These are phyloP conservation scores for Cladosporium halotolerans DNA, from an alignment of 2,329 filamentous ascomycete genomes.

Conservation along the genomic window DNA sequence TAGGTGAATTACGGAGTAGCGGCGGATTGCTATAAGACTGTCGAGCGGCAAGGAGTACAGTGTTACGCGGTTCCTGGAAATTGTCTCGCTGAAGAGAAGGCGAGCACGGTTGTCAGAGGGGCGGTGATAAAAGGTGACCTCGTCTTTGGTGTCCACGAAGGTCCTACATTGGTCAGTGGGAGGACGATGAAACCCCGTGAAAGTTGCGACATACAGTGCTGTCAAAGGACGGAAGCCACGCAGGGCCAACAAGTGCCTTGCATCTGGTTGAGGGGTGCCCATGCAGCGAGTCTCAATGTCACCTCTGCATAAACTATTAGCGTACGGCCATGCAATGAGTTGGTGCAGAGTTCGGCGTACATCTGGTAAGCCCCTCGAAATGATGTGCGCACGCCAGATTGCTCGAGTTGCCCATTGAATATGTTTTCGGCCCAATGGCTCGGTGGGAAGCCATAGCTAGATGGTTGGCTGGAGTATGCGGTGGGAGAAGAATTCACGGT, in stretches of 20 bases:
- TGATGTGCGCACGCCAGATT: not conserved
- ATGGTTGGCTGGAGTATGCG: constrained; percentile 30
- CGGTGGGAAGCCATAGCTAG: constrained; percentile 15
- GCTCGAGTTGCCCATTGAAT: constrained; percentile 32
- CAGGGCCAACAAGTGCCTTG: constrained; percentile 18
- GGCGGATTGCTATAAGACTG: constrained; percentile 37
- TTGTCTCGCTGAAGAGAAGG: constrained; percentile 47
- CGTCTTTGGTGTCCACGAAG: constrained; percentile 42
- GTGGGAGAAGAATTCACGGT: constrained; percentile 39
- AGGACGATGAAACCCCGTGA: not conserved
- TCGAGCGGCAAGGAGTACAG: constrained; percentile 48
- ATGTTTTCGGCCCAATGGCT: constrained; percentile 40
- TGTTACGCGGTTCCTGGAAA: constrained; percentile 33
- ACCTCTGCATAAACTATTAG: not conserved
- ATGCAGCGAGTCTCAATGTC: not conserved
- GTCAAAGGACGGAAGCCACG: constrained; percentile 38
- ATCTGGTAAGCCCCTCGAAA: not conserved
- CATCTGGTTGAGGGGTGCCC: not conserved
- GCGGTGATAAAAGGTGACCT: constrained; percentile 39
- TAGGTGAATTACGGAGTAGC: constrained; percentile 34
- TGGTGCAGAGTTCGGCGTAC: not conserved
- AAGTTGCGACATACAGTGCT: constrained; percentile 26
- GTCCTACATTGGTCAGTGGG: constrained; percentile 27
- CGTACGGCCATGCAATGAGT: too few relatives aligned
- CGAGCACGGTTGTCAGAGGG: constrained; percentile 46